Evolutionary conservation across 1,284 basidiomycete genomes (phyloP), one percentile per base, ranked within the genome.

Genomic region (Ustilago cynodontis): DNA sequence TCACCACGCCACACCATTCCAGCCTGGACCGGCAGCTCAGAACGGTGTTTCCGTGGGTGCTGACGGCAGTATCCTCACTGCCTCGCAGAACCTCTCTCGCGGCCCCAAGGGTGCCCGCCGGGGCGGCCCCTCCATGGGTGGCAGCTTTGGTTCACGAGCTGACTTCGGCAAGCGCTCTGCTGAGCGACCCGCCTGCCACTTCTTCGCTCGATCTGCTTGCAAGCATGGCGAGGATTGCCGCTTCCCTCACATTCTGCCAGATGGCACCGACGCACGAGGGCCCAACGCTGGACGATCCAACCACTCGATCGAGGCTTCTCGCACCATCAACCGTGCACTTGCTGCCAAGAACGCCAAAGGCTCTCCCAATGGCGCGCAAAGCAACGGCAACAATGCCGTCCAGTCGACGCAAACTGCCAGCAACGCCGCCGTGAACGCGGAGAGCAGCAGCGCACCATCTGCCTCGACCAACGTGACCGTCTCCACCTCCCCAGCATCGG

Each of bases 231-330:
- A 84, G 50, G 82, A 85, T 29, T 86, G 84, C 67, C 80, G 77
- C 31, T 86, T 85, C 79, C 84, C 84, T 5, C 84, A 86, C 69
- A 78, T 84, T 37, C 73, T 86, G 5, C 76, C 83, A 1, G 83
- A 86, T 54, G 84, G 84, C 56, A 79, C 82, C 37, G 83, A 86
- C 50, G 80, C 79, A 11, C 78, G 83, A 7, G 75, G 75, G 5
- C 71, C 67, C 51, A 73, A 70, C 61, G 71, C 61, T 18, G 75
- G 75, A n/a, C 65, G 71, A 52, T 66, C 74, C 37, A 58, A 58
- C 58, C 72, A 75, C 51, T 73, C 75, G 11, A 77, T 70, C 49
- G 75, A 77, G 33, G 70, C 75, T 53, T 52, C 66, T 11, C 70
- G 75, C 22, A 61, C 66, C 54, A 68, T 73, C 52, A 77, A 71